Evolutionary conservation across 139 green algal species (phyloP).

Genomic region (Pseudopediastrum boryanum): DNA sequence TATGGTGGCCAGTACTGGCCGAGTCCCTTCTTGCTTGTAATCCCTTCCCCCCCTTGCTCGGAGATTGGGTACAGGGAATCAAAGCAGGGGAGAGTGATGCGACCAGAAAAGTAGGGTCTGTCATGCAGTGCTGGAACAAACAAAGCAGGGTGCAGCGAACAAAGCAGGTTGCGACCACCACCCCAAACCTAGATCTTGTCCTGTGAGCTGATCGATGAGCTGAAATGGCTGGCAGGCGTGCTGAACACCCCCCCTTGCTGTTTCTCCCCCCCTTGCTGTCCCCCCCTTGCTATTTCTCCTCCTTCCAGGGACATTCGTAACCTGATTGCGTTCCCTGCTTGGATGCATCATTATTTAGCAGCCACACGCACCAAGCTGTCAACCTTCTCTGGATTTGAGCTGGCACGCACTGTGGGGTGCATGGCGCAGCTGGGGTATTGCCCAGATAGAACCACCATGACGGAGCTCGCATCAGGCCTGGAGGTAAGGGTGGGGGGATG

Average conservation of each 20-base stretch:
- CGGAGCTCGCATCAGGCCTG: slow-evolving; percentile 14
- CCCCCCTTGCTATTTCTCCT: background rate
- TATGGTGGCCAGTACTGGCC: too few relatives aligned
- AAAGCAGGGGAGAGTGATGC: too few relatives aligned
- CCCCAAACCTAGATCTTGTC: too few relatives aligned
- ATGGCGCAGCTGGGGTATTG: slow-evolving; percentile 29
- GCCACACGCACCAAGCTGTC: background rate
- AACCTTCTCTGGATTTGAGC: background rate
- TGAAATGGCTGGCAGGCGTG: too few relatives aligned
- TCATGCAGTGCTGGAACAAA: too few relatives aligned
- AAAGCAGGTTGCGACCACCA: too few relatives aligned
- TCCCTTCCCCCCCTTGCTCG: background rate
- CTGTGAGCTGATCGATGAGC: too few relatives aligned
- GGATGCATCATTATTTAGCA: slow-evolving; percentile 29
- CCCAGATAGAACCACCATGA: slow-evolving; percentile 4
- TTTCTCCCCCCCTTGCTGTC: background rate
- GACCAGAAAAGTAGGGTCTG: too few relatives aligned
- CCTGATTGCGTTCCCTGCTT: slow-evolving; percentile 33
- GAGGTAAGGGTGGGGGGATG: too few relatives aligned
- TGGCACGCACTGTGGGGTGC: background rate
- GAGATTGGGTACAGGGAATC: too few relatives aligned
- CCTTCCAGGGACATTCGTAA: slow-evolving; percentile 7
- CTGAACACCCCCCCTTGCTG: background rate
- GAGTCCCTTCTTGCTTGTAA: too few relatives aligned
- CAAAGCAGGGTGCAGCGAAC: too few relatives aligned